Evolutionary conservation across 371 early-diverging fungal genomes (phyloP), one percentile per base, ranked within the genome.

Genomic region (Nematocida homosporus): DNA sequence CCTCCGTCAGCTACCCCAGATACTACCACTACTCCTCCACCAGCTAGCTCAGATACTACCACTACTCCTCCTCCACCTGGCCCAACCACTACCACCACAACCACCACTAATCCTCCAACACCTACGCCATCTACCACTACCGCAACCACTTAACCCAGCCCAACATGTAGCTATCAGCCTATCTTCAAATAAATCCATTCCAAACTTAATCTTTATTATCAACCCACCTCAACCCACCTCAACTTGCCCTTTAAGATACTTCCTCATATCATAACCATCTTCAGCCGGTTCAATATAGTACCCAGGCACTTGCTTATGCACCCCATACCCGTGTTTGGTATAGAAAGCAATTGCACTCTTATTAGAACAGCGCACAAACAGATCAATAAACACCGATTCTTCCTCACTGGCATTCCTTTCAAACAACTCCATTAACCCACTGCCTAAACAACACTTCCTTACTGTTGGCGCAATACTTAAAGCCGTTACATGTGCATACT

Each of bases 401-500:
- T 94, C 89, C 27, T 85, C 84, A 38, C 67, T 51, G 4, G 78
- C 78, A 48, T 76, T 79, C 2, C 76, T 13, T 80, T 95, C 96
- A 41, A 96, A 83, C 3, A 91, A 80, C 27, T 87, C 81, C 94
- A 98, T 93, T 82, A 97, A 87, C 29, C 87, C 86, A 42, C 88
- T 87, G 0, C 93, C 99, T 1, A 97, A 86, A 0, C 93, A 91
- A 63, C 92, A 82, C 16, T 93, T 88, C 55, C 99, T 89, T 80
- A 88, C 92, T 78, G 91, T 89, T n/a, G 95, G 94, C 0, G 92
- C 90, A 0, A 96, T 93, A 1, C 94, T 94, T 37, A 98, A 86
- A 3, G 97, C 97, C 2, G 95, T 93, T 50, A 97, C 93, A 82
- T 98, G 99, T 0, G 93, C 93, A 94, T 94, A 95, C 57, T 48